Evolutionary conservation across 305 asterid species (phyloP).

Genomic region (Solanum hybrid): DNA sequence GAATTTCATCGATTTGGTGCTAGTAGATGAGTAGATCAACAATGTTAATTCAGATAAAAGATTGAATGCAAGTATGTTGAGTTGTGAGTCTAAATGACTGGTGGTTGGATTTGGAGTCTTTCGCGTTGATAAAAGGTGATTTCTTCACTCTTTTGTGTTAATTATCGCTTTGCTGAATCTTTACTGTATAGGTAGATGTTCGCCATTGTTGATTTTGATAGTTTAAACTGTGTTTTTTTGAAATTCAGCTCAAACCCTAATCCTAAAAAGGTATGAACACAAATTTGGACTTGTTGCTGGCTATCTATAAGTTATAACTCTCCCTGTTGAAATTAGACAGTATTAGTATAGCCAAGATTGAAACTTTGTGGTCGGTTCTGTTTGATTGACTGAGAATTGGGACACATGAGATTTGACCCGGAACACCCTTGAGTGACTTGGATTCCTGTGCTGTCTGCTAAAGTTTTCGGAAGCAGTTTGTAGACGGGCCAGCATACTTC

Average conservation of each 20-base stretch:
- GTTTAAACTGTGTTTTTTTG: neutral
- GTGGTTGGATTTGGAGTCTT: neutral
- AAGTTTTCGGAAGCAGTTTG: neutral
- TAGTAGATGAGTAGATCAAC: neutral
- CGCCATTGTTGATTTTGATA: neutral
- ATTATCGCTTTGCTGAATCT: neutral
- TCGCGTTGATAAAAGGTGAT: neutral
- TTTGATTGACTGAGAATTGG: neutral
- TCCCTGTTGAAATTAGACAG: neutral
- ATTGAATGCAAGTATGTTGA: neutral
- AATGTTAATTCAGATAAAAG: neutral
- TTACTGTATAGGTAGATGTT: neutral
- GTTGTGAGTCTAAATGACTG: neutral
- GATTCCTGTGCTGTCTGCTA: neutral
- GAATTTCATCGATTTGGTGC: neutral
- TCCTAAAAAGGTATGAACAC: neutral
- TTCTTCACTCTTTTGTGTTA: neutral
- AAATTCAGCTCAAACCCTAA: neutral
- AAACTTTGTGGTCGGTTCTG: neutral
- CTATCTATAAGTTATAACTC: neutral
- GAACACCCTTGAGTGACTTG: neutral
- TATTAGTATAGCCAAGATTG: neutral
- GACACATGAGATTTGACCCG: neutral
- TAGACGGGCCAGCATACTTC: neutral
- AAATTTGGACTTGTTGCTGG: neutral